Evolutionary conservation across 306 rosid genomes (phyloP).

Genomic region (Datisca glomerata): DNA sequence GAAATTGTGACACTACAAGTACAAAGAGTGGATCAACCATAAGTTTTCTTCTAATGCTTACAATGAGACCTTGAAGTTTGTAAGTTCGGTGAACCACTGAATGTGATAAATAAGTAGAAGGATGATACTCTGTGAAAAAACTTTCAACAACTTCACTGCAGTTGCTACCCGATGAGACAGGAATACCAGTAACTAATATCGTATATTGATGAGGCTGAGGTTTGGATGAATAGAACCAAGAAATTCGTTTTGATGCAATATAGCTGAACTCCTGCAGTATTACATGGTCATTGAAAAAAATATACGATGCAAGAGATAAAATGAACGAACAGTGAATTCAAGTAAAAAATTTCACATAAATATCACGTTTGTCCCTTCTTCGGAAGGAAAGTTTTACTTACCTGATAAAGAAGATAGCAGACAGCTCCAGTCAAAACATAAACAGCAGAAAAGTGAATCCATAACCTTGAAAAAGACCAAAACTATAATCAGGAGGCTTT

Average conservation of each 20-base stretch:
- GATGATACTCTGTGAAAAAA: conserved; percentile 60
- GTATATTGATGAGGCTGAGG: conserved; percentile 59
- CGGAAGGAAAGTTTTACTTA: conserved; percentile 33
- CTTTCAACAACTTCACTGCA: conserved; percentile 48
- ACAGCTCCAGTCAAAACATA: conserved; percentile 69
- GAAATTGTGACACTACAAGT: neutral
- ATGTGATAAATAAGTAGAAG: conserved; percentile 70
- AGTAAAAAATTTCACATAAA: neutral
- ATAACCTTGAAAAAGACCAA: conserved; percentile 55
- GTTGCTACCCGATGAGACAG: conserved; percentile 51
- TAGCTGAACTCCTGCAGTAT: conserved; percentile 45
- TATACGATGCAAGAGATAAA: neutral
- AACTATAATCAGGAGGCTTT: conserved; percentile 18
- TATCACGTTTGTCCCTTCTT: neutral
- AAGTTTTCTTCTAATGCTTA: conserved; percentile 28
- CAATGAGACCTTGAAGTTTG: conserved; percentile 54
- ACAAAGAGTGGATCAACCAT: conserved; percentile 3
- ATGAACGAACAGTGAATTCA: neutral
- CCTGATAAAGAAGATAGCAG: conserved; percentile 76
- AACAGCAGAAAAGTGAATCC: conserved; percentile 73
- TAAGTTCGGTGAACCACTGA: conserved; percentile 36
- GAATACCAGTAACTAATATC: conserved; percentile 54
- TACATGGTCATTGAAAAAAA: conserved; percentile 16
- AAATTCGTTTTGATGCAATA: conserved; percentile 53
- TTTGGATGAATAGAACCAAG: conserved; percentile 39